Evolutionary conservation across 139 green algal species (phyloP).

Genomic region (Spirogloea muscicola): DNA sequence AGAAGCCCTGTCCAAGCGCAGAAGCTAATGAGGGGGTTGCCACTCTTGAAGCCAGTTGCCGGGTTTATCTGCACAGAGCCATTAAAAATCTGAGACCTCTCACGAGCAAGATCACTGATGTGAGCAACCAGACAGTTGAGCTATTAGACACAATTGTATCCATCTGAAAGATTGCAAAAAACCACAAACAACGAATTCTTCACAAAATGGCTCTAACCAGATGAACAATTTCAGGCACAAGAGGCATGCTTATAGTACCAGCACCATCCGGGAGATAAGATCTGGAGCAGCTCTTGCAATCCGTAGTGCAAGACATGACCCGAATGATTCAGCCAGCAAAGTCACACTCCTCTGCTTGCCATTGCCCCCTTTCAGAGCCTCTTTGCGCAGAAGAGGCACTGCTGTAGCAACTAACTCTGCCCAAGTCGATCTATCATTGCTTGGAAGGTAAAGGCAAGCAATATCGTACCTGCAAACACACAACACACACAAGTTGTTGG

Average conservation of each 20-base stretch:
- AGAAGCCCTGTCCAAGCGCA: constrained; percentile 65
- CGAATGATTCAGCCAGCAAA: constrained; percentile 70
- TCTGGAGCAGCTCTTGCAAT: constrained; percentile 53
- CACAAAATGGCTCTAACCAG: too few relatives aligned
- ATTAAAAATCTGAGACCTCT: too few relatives aligned
- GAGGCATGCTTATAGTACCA: too few relatives aligned
- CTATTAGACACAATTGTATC: too few relatives aligned
- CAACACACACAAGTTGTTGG: background rate
- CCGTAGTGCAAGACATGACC: constrained; percentile 62
- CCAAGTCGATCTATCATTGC: constrained; percentile 25
- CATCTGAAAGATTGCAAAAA: too few relatives aligned
- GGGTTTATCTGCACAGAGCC: too few relatives aligned
- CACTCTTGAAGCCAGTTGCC: constrained; percentile 49
- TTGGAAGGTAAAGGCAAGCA: constrained; percentile 21
- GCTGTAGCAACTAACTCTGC: constrained; percentile 5
- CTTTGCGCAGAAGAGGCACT: constrained; percentile 18
- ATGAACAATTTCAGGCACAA: too few relatives aligned
- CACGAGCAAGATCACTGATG: too few relatives aligned
- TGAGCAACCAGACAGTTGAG: too few relatives aligned
- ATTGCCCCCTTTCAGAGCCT: background rate
- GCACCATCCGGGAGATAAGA: constrained; percentile 59
- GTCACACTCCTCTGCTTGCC: constrained; percentile 39
- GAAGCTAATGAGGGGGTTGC: constrained; percentile 49
- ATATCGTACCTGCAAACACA: constrained; percentile 13
- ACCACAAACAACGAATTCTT: too few relatives aligned